These are phyloP conservation scores for Boletales sp. DNA, from an alignment of 768 basidiomycete species.

Conservation along the genomic window DNA sequence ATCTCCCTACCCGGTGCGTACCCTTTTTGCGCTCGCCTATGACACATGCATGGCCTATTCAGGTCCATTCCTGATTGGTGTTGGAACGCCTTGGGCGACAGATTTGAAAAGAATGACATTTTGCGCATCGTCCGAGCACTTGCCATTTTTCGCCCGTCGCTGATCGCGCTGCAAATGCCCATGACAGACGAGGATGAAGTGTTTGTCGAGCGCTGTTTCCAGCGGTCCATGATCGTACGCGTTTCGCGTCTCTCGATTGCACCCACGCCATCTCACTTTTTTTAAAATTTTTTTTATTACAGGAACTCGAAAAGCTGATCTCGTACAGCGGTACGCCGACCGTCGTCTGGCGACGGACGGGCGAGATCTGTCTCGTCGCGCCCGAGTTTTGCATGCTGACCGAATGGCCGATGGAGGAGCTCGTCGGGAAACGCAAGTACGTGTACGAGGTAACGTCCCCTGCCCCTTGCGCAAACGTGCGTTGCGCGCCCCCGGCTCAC, in stretches of 20 bases:
- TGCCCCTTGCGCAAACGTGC: too few species aligned
- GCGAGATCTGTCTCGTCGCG: conserved; percentile 95
- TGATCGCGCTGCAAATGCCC: conserved; percentile 98
- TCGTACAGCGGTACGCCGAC: conserved; percentile 97
- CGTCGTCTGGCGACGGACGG: conserved; percentile 95
- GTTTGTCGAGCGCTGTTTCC: conserved; percentile 94
- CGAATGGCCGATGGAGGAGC: conserved; percentile 84
- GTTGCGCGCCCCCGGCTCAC: too few species aligned
- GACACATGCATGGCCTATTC: conserved; percentile 39
- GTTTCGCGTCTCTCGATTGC: not conserved
- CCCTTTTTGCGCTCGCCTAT: conserved; percentile 31
- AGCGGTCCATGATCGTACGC: conserved; percentile 82
- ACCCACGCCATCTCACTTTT: not conserved
- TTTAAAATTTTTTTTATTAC: too few species aligned
- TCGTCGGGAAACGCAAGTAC: conserved; percentile 56
- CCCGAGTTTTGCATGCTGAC: conserved; percentile 95
- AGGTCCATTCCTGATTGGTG: conserved; percentile 33
- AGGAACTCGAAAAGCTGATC: conserved; percentile 97
- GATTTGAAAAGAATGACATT: conserved; percentile 96
- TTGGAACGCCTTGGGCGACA: conserved; percentile 35
- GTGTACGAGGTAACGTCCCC: conserved; percentile 34
- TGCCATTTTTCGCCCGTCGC: conserved; percentile 92
- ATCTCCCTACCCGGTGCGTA: conserved; percentile 77
- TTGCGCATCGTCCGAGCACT: conserved; percentile 91
- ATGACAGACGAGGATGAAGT: conserved; percentile 94